Evolutionary conservation across 768 basidiomycete species (phyloP).

Genomic region (Phylloporus sp.): DNA sequence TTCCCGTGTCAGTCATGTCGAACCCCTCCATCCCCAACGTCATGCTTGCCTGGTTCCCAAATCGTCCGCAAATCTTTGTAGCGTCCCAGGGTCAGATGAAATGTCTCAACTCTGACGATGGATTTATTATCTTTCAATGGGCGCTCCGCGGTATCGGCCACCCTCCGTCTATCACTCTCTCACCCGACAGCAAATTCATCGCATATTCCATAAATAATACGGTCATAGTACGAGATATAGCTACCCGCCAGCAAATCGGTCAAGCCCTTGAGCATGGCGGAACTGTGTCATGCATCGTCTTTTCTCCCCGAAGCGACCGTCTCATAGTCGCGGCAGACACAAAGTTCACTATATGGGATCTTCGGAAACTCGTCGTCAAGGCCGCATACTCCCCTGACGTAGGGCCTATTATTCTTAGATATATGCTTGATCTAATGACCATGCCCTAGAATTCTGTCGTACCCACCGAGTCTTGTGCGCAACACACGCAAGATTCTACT

Average conservation of each 20-base stretch:
- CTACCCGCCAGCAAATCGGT: slow-evolving; percentile 9
- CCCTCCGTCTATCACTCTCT: slow-evolving; percentile 11
- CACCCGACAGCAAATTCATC: slow-evolving; percentile 11
- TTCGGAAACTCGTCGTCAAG: neutral
- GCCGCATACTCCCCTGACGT: slow-evolving; percentile 1
- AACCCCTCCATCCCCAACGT: neutral
- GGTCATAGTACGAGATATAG: slow-evolving; percentile 9
- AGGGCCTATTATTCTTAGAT: neutral
- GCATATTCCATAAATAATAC: slow-evolving; percentile 12
- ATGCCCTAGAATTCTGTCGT: neutral
- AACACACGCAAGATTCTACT: slow-evolving; percentile 2
- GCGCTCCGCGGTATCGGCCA: slow-evolving; percentile 4
- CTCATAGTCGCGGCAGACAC: slow-evolving; percentile 6
- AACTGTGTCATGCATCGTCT: slow-evolving; percentile 11
- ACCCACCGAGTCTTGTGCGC: neutral
- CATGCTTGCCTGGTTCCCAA: slow-evolving; percentile 9
- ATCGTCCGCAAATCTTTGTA: slow-evolving; percentile 10
- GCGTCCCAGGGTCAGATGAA: slow-evolving; percentile 19
- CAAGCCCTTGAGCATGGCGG: slow-evolving; percentile 4
- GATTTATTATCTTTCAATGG: slow-evolving; percentile 13
- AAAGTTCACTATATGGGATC: slow-evolving; percentile 14
- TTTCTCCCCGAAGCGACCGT: slow-evolving; percentile 7
- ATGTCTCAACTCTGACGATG: slow-evolving; percentile 13
- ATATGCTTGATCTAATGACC: neutral
- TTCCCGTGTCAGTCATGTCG: slow-evolving; percentile 12